phyloP scores from a whole-genome alignment of 2,329 filamentous ascomycete genomes.

The Didymella arachidicola region DNA sequence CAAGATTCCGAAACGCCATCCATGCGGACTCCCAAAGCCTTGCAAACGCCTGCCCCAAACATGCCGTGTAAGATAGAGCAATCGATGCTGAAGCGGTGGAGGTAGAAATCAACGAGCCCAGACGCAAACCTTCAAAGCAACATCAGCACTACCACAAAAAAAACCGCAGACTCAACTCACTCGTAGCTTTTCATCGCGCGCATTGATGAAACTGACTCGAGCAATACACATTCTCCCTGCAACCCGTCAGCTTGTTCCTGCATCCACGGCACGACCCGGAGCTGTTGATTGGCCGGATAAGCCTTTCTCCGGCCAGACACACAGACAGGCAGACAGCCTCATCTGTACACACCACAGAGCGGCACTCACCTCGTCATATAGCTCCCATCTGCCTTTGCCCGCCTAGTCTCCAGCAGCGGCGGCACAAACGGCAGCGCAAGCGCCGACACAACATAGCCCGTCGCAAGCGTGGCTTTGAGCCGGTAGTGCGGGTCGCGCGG shows the following conservation, averaged over 20 bases:
- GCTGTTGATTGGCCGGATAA: constrained; percentile 7
- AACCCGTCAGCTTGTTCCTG: constrained; percentile 8
- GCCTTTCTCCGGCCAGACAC: constrained; percentile 9
- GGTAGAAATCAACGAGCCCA: not conserved
- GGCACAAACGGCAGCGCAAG: constrained; percentile 53
- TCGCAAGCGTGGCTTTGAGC: constrained; percentile 48
- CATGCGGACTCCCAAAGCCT: constrained; percentile 1
- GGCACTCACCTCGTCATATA: constrained; percentile 48
- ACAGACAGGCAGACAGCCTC: not conserved
- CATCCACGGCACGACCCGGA: too few species aligned
- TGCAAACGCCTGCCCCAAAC: constrained; percentile 5
- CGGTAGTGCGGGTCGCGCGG: constrained; percentile 48
- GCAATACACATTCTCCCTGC: constrained; percentile 41
- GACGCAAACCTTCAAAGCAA: not conserved
- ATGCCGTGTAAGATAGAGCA: constrained; percentile 3
- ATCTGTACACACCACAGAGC: too few species aligned
- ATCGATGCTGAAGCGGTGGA: not conserved
- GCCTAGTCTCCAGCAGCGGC: constrained; percentile 48
- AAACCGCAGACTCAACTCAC: not conserved
- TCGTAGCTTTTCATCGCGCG: constrained; percentile 27
- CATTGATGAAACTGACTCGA: constrained; percentile 38
- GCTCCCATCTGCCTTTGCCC: constrained; percentile 48
- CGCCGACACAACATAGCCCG: constrained; percentile 48
- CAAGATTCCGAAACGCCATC: constrained; percentile 10
- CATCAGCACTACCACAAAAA: not conserved